Percentiles rank a stretch among this genome's conserved stretches.
Evolutionary conservation across 805 yeast species (phyloP).

Genomic region (Saccharomycopsis schoenii): DNA sequence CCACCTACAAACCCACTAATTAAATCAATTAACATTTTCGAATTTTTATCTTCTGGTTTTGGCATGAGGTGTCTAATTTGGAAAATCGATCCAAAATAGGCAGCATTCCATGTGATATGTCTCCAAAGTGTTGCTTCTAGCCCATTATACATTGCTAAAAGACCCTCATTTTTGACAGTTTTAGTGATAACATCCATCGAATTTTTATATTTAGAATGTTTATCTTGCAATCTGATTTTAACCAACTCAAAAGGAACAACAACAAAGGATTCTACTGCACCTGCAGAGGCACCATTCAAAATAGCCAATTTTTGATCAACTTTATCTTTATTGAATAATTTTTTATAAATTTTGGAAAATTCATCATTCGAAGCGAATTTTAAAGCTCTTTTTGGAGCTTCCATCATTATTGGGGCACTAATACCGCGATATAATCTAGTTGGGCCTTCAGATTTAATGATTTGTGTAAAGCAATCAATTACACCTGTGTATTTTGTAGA

Average conservation of each 20-base stretch:
- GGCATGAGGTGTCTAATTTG: conserved; percentile 78
- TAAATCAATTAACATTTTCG: conserved; percentile 78
- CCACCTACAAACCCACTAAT: conserved; percentile 96
- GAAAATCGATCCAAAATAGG: conserved; percentile 91
- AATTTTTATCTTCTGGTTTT: conserved; percentile 55
- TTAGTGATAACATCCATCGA: conserved; percentile 72
- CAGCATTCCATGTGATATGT: conserved; percentile 95
- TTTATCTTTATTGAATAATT: conserved; percentile 53
- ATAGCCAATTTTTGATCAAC: conserved; percentile 79
- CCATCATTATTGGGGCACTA: conserved; percentile 94
- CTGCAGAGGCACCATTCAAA: conserved; percentile 96
- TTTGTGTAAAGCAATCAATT: conserved; percentile 72
- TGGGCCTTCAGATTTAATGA: conserved; percentile 78
- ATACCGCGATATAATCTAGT: conserved; percentile 86
- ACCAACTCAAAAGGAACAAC: conserved; percentile 97
- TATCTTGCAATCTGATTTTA: conserved; percentile 91
- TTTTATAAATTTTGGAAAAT: conserved; percentile 79
- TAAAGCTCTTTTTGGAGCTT: conserved; percentile 98
- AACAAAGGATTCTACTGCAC: conserved; percentile 92
- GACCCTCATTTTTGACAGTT: conserved; percentile 68
- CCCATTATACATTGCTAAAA: conserved; percentile 82
- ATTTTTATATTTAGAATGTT: conserved; percentile 68
- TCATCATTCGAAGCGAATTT: conserved; percentile 97
- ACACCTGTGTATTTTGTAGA: conserved; percentile 61
- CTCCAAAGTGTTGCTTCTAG: conserved; percentile 96